These are phyloP conservation scores for Quercus agrifolia DNA, from an alignment of 306 rosid species.

Conservation along the genomic window DNA sequence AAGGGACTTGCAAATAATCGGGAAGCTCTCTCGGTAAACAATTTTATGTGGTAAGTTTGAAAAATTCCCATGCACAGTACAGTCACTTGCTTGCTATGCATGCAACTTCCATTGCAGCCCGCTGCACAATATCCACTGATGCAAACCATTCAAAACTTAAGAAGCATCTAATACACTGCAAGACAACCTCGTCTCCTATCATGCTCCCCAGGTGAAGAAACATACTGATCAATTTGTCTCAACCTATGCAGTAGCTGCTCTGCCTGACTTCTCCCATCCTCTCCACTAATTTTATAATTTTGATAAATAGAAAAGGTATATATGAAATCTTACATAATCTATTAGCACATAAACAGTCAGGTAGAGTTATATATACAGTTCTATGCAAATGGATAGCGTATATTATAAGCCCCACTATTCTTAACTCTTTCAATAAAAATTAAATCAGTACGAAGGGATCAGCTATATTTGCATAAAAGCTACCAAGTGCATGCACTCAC, in stretches of 20 bases:
- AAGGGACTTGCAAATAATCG: slow-evolving; percentile 61
- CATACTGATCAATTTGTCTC: slow-evolving; percentile 91
- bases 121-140: slow-evolving; percentile 73
- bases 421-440: neutral
- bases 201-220: slow-evolving; percentile 77
- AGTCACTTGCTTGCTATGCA: slow-evolving; percentile 81
- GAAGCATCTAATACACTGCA: slow-evolving; percentile 93
- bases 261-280: slow-evolving; percentile 97
- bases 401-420: neutral
- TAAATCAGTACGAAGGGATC: neutral
- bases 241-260: slow-evolving; percentile 75
- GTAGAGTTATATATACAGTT: neutral
- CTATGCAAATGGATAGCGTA: neutral
- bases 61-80: slow-evolving; percentile 60
- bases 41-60: slow-evolving; percentile 79
- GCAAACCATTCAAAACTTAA: slow-evolving; percentile 86
- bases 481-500: neutral
- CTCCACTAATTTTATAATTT: slow-evolving; percentile 55
- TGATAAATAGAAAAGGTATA: slow-evolving; percentile 27
- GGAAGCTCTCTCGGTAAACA: slow-evolving; percentile 20
- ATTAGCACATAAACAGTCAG: neutral
- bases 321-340: neutral
- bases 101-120: slow-evolving; percentile 85
- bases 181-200: slow-evolving; percentile 85
- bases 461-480: neutral